phyloP scores from a whole-genome alignment of 2,329 filamentous ascomycete genomes.

The Raffaelea arxii region DNA sequence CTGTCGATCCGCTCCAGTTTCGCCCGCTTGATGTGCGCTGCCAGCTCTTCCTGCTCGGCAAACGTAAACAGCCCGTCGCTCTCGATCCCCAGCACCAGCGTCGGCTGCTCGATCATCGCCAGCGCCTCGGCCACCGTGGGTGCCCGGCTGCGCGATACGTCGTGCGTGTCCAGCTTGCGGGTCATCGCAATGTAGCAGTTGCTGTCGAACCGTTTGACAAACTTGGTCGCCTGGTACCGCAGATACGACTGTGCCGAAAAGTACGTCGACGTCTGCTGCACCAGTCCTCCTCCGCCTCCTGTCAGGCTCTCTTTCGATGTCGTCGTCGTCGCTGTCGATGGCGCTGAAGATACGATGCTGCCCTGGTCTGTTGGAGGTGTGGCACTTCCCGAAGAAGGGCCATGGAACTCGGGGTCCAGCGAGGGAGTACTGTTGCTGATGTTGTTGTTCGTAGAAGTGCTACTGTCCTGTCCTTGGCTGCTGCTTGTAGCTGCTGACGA shows the following conservation, averaged over 20 bases:
- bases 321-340: neutral
- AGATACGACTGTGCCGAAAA: constrained; percentile 98
- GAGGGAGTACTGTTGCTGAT: constrained; percentile 10
- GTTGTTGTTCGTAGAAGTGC: too few species aligned
- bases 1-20: constrained; percentile 81
- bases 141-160: constrained; percentile 74
- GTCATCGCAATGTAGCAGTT: constrained; percentile 99
- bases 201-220: constrained; percentile 92
- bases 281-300: constrained; percentile 38
- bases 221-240: constrained; percentile 92
- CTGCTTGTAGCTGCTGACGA: neutral
- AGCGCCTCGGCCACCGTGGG: constrained; percentile 63
- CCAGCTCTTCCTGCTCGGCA: constrained; percentile 89
- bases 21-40: constrained; percentile 67
- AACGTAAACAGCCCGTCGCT: constrained; percentile 95
- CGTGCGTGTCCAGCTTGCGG: constrained; percentile 93
- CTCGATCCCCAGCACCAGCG: constrained; percentile 86
- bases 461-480: too few species aligned
- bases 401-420: constrained; percentile 15
- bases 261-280: constrained; percentile 64
- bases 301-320: constrained; percentile 36
- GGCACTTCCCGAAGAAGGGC: constrained; percentile 7
- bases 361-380: neutral
- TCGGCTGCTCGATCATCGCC: constrained; percentile 75
- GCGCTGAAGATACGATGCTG: neutral